Evolutionary conservation across 176 grass and related monocot species (phyloP).

Genomic region (Musa troglodytarum): DNA sequence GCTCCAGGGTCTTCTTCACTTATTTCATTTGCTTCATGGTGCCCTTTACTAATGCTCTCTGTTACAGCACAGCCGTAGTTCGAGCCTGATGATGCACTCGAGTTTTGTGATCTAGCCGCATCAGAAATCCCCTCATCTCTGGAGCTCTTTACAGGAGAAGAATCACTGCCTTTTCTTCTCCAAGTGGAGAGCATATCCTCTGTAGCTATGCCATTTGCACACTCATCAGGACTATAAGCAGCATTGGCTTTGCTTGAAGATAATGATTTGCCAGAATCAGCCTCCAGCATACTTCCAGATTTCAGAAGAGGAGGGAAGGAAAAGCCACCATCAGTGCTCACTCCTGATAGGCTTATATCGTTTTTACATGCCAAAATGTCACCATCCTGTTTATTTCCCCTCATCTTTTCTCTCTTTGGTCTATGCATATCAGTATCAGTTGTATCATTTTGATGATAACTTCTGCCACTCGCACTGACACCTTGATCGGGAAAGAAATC

Average conservation of each 20-base stretch:
- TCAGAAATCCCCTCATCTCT: conserved; percentile 66
- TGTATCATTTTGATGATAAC: conserved; percentile 36
- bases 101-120: conserved; percentile 68
- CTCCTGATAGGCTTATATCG: conserved; percentile 37
- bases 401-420: conserved; percentile 18
- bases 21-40: conserved; percentile 51
- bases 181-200: conserved; percentile 84
- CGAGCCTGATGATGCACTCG: conserved; percentile 54
- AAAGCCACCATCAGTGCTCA: conserved; percentile 39
- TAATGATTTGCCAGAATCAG: conserved; percentile 41
- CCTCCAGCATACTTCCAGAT: conserved; percentile 33
- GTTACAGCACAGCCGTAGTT: conserved; percentile 56
- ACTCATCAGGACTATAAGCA: conserved; percentile 44
- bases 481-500: conserved; percentile 37
- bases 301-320: conserved; percentile 67
- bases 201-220: conserved; percentile 56
- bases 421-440: neutral
- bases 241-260: conserved; percentile 51
- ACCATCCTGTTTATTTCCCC: conserved; percentile 40
- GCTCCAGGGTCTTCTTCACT: conserved; percentile 69
- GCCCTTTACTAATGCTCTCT: conserved; percentile 50
- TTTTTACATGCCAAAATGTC: conserved; percentile 19
- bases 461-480: conserved; percentile 52
- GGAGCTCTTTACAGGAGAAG: conserved; percentile 58
- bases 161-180: conserved; percentile 76